Evolutionary conservation across 495 filamentous ascomycete species (phyloP).

Genomic region (Beverwykella pulmonaria): DNA sequence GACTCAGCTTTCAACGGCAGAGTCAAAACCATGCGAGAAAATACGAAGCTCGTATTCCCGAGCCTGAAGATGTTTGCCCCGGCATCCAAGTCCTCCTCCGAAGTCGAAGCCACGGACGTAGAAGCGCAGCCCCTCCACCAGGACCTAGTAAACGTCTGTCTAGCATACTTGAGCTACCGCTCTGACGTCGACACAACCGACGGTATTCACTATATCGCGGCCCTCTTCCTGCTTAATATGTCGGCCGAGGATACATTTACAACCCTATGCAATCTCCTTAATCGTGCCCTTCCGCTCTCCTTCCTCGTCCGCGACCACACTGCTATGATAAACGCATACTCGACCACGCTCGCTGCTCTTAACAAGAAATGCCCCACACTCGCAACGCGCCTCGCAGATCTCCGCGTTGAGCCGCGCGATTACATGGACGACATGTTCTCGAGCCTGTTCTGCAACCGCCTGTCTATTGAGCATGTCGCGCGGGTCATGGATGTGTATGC

Average conservation of each 20-base stretch:
- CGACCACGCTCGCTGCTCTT: constrained; percentile 70
- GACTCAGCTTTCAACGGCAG: constrained; percentile 53
- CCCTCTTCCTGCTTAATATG: constrained; percentile 82
- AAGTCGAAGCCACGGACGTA: constrained; percentile 46
- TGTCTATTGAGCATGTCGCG: constrained; percentile 72
- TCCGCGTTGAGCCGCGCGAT: constrained; percentile 52
- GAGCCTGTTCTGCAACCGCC: constrained; percentile 58
- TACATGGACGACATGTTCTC: constrained; percentile 64
- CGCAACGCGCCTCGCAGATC: constrained; percentile 62
- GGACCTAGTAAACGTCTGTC: constrained; percentile 75
- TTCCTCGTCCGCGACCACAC: constrained; percentile 79
- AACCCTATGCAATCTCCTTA: constrained; percentile 83
- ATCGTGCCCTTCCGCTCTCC: constrained; percentile 82
- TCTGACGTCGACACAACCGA: constrained; percentile 88
- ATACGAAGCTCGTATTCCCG: constrained; percentile 70
- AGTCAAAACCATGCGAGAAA: constrained; percentile 71
- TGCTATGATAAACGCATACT: constrained; percentile 72
- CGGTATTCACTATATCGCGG: constrained; percentile 86
- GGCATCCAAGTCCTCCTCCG: background rate
- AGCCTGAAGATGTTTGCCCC: constrained; percentile 75
- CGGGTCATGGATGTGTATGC: constrained; percentile 93
- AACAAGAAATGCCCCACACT: constrained; percentile 62
- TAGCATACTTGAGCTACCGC: constrained; percentile 91
- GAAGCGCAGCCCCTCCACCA: constrained; percentile 69
- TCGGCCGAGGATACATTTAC: constrained; percentile 74